Conservation (phyloP, 2,329 filamentous ascomycete genomes). For the Penicillium sp. region DNA sequence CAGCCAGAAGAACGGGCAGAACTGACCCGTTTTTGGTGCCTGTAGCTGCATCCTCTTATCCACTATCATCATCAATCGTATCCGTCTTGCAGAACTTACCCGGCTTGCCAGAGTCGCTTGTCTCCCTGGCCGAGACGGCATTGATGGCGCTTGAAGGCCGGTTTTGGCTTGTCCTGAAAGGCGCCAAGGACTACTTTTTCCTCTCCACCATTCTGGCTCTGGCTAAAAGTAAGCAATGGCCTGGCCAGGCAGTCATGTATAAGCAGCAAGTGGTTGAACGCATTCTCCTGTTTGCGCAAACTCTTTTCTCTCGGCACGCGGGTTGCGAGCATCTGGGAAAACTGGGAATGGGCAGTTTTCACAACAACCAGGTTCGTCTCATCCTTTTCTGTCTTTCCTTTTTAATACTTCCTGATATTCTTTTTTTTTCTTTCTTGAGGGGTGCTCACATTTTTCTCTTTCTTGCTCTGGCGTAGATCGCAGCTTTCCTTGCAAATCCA, state of each 20-base stretch:
- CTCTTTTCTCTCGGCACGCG: slow-evolving; percentile 30
- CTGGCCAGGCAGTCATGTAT: slow-evolving; percentile 26
- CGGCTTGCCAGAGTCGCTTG: slow-evolving; percentile 29
- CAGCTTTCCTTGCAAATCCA: neutral
- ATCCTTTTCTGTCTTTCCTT: no score
- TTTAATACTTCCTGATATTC: no score
- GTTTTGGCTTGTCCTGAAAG: slow-evolving; percentile 30
- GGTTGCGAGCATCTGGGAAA: slow-evolving; percentile 28
- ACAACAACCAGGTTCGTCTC: slow-evolving; percentile 24
- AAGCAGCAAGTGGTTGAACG: slow-evolving; percentile 35
- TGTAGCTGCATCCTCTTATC: slow-evolving; percentile 2
- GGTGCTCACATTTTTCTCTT: neutral
- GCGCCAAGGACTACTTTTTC: slow-evolving; percentile 37
- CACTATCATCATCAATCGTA: slow-evolving; percentile 11
- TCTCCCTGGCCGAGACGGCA: slow-evolving; percentile 28
- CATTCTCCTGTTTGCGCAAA: slow-evolving; percentile 32
- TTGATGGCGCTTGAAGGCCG: slow-evolving; percentile 28
- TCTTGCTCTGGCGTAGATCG: neutral
- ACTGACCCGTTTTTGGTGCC: no score
- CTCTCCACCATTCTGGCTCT: slow-evolving; percentile 32
- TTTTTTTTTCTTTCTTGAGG: no score
- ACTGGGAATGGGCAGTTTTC: slow-evolving; percentile 26
- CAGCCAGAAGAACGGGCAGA: neutral
- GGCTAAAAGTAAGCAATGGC: slow-evolving; percentile 32
- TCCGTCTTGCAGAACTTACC: slow-evolving; percentile 24